Percentiles rank a stretch among this genome's conserved stretches.
Evolutionary conservation across 768 basidiomycete species (phyloP).

Genomic region (Collybia sordida): DNA sequence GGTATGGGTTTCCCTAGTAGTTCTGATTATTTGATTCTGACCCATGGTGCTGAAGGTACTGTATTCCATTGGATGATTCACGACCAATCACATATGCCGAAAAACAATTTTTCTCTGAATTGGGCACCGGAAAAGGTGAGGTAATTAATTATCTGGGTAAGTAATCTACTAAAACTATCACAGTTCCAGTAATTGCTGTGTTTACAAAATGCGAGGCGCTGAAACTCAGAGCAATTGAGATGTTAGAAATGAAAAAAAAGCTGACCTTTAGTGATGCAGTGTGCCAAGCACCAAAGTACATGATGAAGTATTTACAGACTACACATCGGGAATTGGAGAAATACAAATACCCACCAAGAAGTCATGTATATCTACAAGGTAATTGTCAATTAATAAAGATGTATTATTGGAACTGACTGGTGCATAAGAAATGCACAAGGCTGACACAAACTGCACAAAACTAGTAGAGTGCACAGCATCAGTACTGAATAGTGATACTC

Average conservation of each 20-base stretch:
- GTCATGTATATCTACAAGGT: slow-evolving; percentile 5
- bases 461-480: no score
- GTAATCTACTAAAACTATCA: not conserved
- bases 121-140: slow-evolving; percentile 22
- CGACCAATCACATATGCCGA: slow-evolving; percentile 28
- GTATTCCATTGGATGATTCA: slow-evolving; percentile 26
- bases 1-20: slow-evolving; percentile 29
- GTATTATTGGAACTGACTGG: no score
- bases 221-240: slow-evolving; percentile 10
- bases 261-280: not conserved
- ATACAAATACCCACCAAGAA: slow-evolving; percentile 13
- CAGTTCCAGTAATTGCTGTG: slow-evolving; percentile 37
- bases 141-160: no score
- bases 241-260: no score
- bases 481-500: no score
- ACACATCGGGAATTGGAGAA: slow-evolving; percentile 7
- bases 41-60: slow-evolving; percentile 33
- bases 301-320: slow-evolving; percentile 13
- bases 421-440: no score
- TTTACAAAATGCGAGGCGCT: slow-evolving; percentile 38
- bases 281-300: slow-evolving; percentile 5
- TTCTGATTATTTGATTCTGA: not conserved
- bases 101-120: slow-evolving; percentile 26
- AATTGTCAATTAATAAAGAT: no score
- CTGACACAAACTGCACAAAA: no score